phyloP scores from a whole-genome alignment of 345 rosid species.

The Sonneratia alba region DNA sequence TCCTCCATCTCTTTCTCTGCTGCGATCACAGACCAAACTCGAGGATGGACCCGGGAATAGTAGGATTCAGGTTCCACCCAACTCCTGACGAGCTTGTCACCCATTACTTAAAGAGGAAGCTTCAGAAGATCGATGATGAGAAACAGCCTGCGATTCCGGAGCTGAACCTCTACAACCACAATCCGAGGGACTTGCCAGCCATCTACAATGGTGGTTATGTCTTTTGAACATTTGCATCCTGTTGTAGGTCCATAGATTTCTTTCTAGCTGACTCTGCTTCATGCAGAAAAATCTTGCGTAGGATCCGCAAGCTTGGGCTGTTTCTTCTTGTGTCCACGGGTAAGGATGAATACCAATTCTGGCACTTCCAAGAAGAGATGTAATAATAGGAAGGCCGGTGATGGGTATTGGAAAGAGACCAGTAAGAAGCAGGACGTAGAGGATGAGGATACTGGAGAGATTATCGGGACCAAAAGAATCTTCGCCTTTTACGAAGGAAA shows the following conservation, averaged over 20 bases:
- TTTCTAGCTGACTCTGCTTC: background rate
- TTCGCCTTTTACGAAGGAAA: background rate
- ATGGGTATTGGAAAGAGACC: slow-evolving; percentile 4
- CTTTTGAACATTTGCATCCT: background rate
- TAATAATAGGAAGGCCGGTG: background rate
- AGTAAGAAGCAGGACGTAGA: background rate
- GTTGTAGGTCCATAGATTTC: background rate
- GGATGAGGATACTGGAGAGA: background rate
- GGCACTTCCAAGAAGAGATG: background rate
- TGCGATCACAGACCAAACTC: too few species aligned
- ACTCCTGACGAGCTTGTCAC: background rate
- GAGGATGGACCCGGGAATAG: background rate
- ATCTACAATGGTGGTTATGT: slow-evolving; percentile 1
- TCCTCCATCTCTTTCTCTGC: too few species aligned
- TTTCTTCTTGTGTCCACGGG: slow-evolving; percentile 5
- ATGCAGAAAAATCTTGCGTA: background rate
- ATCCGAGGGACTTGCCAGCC: slow-evolving; percentile 1
- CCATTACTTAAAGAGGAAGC: slow-evolving; percentile 4
- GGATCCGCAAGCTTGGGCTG: background rate
- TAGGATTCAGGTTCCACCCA: slow-evolving; percentile 9
- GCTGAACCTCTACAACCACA: background rate
- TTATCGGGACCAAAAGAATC: background rate
- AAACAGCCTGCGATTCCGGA: background rate
- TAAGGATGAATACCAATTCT: too few species aligned
- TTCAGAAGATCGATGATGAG: background rate